Percentiles rank a stretch among this genome's conserved stretches.
Evolutionary conservation across 202 grass and related monocot species (phyloP).

Genomic region (Panicum virgatum): DNA sequence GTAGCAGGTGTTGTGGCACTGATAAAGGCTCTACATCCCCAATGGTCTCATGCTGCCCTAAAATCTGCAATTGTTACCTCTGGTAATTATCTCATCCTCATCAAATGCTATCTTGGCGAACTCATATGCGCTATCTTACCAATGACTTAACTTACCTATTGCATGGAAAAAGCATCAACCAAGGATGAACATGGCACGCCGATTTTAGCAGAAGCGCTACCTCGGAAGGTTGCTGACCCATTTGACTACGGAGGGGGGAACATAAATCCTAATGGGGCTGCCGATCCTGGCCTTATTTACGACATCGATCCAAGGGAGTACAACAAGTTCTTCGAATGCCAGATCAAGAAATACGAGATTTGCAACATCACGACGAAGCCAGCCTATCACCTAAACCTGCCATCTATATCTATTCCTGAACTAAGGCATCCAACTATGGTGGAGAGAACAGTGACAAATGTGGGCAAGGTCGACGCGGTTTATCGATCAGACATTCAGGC

Average conservation of each 20-base stretch:
- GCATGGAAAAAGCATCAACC: slow-evolving; percentile 40
- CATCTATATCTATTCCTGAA: slow-evolving; percentile 49
- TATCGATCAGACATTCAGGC: slow-evolving; percentile 44
- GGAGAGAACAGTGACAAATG: slow-evolving; percentile 45
- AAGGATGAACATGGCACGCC: slow-evolving; percentile 35
- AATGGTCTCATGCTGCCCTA: slow-evolving; percentile 62
- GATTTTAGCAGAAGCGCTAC: slow-evolving; percentile 35
- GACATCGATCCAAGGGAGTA: slow-evolving; percentile 60
- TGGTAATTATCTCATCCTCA: slow-evolving; percentile 30
- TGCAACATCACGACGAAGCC: not conserved
- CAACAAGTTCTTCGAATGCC: slow-evolving; percentile 47
- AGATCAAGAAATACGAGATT: not conserved
- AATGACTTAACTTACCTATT: not conserved
- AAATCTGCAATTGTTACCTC: slow-evolving; percentile 72
- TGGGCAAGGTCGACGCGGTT: slow-evolving; percentile 23
- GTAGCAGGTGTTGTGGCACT: slow-evolving; percentile 54
- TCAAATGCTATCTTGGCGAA: not conserved
- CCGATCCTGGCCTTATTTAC: slow-evolving; percentile 60
- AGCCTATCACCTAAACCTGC: slow-evolving; percentile 44
- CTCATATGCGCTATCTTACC: not conserved
- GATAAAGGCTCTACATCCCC: slow-evolving; percentile 55
- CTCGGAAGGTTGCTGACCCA: slow-evolving; percentile 59
- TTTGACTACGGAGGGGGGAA: slow-evolving; percentile 67
- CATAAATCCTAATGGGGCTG: slow-evolving; percentile 45
- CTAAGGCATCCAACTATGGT: slow-evolving; percentile 29